A percentile compares a stretch with the other conserved stretches of the same genome.
Conservation (phyloP, 768 basidiomycete species). For the Phaeolepiota aurea region DNA sequence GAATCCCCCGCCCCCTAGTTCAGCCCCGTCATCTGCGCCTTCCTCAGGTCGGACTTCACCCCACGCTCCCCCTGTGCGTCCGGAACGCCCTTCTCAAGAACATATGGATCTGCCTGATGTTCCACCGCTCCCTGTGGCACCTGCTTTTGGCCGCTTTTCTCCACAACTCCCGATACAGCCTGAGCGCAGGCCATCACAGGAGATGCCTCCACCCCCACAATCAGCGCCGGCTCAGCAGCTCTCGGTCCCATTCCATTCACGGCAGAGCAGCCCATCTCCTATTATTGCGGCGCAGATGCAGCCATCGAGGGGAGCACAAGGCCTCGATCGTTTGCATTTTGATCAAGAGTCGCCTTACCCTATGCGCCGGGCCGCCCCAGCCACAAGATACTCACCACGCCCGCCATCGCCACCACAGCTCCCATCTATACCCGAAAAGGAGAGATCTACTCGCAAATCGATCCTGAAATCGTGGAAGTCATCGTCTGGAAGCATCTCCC, state of each 20-base stretch:
- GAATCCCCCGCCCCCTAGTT: slow-evolving; percentile 35
- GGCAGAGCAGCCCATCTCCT: slow-evolving; percentile 17
- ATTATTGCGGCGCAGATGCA: slow-evolving; percentile 34
- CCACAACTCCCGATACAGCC: slow-evolving; percentile 12
- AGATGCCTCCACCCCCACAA: slow-evolving; percentile 6
- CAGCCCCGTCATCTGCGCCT: slow-evolving; percentile 27
- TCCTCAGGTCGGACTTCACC: slow-evolving; percentile 21
- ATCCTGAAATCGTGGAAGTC: slow-evolving; percentile 61
- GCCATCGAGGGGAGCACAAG: slow-evolving; percentile 19
- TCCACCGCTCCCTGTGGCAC: slow-evolving; percentile 16
- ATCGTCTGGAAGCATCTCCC: slow-evolving; percentile 16
- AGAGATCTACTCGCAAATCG: slow-evolving; percentile 53
- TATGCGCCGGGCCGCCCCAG: slow-evolving; percentile 21
- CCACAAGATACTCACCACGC: slow-evolving; percentile 17
- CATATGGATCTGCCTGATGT: slow-evolving; percentile 26
- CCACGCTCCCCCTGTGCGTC: slow-evolving; percentile 24
- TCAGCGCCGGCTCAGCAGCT: slow-evolving; percentile 12
- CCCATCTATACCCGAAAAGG: slow-evolving; percentile 26
- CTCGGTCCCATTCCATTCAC: slow-evolving; percentile 10
- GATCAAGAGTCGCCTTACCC: slow-evolving; percentile 73
- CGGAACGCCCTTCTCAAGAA: slow-evolving; percentile 30
- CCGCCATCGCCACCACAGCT: slow-evolving; percentile 22
- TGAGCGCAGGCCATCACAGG: slow-evolving; percentile 10
- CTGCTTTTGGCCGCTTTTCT: slow-evolving; percentile 12
- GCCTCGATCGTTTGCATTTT: slow-evolving; percentile 47